Evolutionary conservation across 352 stramenopile genomes (phyloP).

Genomic region (Stephanocyclus meneghinianus): DNA sequence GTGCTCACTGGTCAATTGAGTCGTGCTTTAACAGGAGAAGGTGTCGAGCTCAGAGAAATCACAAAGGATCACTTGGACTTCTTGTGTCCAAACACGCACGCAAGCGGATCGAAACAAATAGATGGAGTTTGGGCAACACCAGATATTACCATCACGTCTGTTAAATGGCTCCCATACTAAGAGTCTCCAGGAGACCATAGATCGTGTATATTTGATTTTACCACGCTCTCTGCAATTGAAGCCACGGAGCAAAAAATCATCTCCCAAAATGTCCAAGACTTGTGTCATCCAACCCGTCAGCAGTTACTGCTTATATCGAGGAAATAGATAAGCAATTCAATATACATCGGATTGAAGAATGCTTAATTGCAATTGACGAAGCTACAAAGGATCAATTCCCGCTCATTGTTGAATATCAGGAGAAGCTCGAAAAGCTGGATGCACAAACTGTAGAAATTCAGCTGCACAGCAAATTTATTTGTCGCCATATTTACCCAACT

Average conservation of each 20-base stretch:
- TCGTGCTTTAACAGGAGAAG: background rate
- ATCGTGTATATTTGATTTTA: conserved; percentile 29
- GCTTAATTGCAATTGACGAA: background rate
- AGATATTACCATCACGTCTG: conserved; percentile 17
- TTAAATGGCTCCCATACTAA: conserved; percentile 19
- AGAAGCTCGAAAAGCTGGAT: background rate
- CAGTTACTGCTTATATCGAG: background rate
- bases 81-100: conserved; percentile 21
- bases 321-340: conserved; percentile 1
- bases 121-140: conserved; percentile 20
- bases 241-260: conserved; percentile 19
- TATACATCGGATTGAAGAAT: background rate
- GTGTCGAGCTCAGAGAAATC: conserved; percentile 13
- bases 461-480: background rate
- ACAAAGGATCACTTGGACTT: conserved; percentile 4
- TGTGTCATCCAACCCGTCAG: background rate
- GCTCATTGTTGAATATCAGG: background rate
- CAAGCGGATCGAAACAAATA: conserved; percentile 19
- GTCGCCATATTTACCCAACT: background rate
- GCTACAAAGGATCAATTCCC: background rate
- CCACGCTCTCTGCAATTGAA: conserved; percentile 19
- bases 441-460: background rate
- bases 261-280: conserved; percentile 18
- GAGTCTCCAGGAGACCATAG: conserved; percentile 32
- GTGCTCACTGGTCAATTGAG: conserved; percentile 14